These are phyloP conservation scores for Anthoceros angustus DNA, from an alignment of 225 moss, liverwort and hornwort species.

Conservation along the genomic window DNA sequence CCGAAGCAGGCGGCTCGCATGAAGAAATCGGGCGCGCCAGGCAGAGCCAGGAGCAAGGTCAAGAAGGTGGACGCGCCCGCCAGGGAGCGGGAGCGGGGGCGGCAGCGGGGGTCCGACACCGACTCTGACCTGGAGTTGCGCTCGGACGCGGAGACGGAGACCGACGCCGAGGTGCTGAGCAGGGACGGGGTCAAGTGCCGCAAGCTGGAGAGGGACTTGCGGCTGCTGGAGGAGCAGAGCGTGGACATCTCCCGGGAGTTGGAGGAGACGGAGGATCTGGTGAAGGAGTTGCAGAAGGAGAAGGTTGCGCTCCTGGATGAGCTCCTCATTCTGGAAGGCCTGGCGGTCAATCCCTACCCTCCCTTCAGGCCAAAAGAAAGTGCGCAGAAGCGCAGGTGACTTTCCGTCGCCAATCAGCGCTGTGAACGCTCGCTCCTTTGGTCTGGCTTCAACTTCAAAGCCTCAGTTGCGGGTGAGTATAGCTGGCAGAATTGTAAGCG, in stretches of 20 bases:
- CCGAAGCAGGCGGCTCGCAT: conserved; percentile 5
- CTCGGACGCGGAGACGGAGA: conserved; percentile 3
- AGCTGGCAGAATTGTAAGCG: too few relatives aligned
- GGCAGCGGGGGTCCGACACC: neutral
- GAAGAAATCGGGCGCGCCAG: neutral
- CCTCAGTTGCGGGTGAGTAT: too few relatives aligned
- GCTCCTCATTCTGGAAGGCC: conserved; percentile 31
- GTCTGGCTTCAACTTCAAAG: too few relatives aligned
- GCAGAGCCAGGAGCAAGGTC: neutral
- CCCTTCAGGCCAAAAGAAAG: conserved; percentile 9
- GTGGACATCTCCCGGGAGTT: conserved; percentile 13
- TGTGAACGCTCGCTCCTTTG: too few relatives aligned
- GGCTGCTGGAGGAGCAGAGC: conserved; percentile 11
- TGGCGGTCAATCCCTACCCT: conserved; percentile 17
- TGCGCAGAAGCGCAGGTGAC: neutral
- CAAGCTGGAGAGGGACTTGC: neutral
- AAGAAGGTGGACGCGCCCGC: neutral
- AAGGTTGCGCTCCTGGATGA: conserved; percentile 25
- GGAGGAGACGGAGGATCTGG: conserved; percentile 18
- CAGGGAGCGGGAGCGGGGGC: too few relatives aligned
- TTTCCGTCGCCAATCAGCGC: neutral
- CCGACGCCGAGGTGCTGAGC: neutral
- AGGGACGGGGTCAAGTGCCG: neutral
- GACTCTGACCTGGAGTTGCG: neutral
- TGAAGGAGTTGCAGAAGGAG: conserved; percentile 17